A percentile compares a stretch with the other conserved stretches of the same genome.
Evolutionary conservation across 2,329 filamentous ascomycete species (phyloP).

Genomic region (Ceratocystis eucalypticola): DNA sequence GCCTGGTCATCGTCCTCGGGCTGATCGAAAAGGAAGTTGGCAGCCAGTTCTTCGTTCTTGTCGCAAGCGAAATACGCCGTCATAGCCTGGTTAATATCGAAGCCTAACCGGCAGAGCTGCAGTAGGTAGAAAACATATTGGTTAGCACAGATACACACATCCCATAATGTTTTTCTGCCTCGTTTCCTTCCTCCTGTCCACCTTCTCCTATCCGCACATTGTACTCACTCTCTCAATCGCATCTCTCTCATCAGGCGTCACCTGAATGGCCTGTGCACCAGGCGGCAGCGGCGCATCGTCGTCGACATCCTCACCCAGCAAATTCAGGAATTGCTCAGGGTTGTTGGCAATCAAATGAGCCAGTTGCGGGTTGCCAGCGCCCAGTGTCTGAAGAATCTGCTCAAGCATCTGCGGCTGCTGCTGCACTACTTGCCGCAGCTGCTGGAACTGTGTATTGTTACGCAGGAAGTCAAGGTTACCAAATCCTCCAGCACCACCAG

Average conservation of each 20-base stretch:
- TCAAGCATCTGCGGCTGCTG: slow-evolving; percentile 98
- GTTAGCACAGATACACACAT: background rate
- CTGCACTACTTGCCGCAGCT: slow-evolving; percentile 91
- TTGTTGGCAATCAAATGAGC: slow-evolving; percentile 84
- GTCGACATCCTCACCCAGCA: slow-evolving; percentile 77
- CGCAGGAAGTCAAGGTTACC: slow-evolving; percentile 86
- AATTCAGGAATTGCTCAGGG: slow-evolving; percentile 80
- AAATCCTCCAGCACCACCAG: slow-evolving; percentile 40
- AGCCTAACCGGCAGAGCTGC: slow-evolving; percentile 82
- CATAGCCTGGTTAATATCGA: slow-evolving; percentile 83
- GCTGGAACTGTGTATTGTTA: slow-evolving; percentile 94
- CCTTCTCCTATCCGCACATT: slow-evolving; percentile 30
- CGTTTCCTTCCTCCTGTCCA: slow-evolving; percentile 77
- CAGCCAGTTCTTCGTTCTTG: slow-evolving; percentile 96
- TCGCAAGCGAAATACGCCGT: slow-evolving; percentile 99
- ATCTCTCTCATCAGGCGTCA: slow-evolving; percentile 91
- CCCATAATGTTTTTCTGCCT: slow-evolving; percentile 21
- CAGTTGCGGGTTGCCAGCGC: slow-evolving; percentile 84
- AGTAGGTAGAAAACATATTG: background rate
- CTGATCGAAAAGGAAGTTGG: slow-evolving; percentile 96
- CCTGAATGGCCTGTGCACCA: slow-evolving; percentile 75
- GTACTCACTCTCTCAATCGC: slow-evolving; percentile 76
- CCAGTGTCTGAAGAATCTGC: slow-evolving; percentile 91
- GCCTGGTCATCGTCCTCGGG: slow-evolving; percentile 64
- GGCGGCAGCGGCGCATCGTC: slow-evolving; percentile 75